A percentile compares a stretch with the other conserved stretches of the same genome.
Evolutionary conservation across 176 grass and related monocot species (phyloP).

Genomic region (Ensete glaucum): DNA sequence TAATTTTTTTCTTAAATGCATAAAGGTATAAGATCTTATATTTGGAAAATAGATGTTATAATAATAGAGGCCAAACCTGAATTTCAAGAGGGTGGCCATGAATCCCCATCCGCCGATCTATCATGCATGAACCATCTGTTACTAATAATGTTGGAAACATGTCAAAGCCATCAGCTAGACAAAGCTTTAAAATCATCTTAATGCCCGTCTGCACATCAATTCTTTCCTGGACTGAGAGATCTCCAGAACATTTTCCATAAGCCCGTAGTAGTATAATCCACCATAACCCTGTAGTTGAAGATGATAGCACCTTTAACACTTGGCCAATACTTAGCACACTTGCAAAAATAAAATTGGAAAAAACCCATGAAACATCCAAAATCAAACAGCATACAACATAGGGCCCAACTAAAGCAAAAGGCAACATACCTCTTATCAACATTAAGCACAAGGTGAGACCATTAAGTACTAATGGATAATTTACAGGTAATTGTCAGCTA

Average conservation of each 20-base stretch:
- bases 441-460: neutral
- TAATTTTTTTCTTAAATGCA: too few species aligned
- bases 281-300: conserved; percentile 53
- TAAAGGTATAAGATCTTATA: too few species aligned
- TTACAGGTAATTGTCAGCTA: neutral
- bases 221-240: conserved; percentile 79
- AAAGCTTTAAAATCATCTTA: conserved; percentile 87
- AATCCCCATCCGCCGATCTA: conserved; percentile 83
- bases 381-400: neutral
- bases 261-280: conserved; percentile 91
- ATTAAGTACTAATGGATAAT: neutral
- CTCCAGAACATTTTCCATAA: conserved; percentile 82
- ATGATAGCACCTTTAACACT: neutral
- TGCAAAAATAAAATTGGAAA: neutral
- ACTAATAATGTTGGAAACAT: conserved; percentile 89
- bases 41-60: neutral
- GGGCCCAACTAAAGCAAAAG: neutral
- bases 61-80: conserved; percentile 32
- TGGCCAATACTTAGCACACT: neutral
- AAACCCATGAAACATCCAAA: neutral
- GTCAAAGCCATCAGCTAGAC: conserved; percentile 87
- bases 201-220: conserved; percentile 94
- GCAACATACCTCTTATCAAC: neutral
- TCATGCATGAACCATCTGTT: conserved; percentile 94
- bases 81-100: conserved; percentile 87